These are phyloP conservation scores for Naganishia onofrii DNA, from an alignment of 768 basidiomycete genomes.

Conservation along the genomic window DNA sequence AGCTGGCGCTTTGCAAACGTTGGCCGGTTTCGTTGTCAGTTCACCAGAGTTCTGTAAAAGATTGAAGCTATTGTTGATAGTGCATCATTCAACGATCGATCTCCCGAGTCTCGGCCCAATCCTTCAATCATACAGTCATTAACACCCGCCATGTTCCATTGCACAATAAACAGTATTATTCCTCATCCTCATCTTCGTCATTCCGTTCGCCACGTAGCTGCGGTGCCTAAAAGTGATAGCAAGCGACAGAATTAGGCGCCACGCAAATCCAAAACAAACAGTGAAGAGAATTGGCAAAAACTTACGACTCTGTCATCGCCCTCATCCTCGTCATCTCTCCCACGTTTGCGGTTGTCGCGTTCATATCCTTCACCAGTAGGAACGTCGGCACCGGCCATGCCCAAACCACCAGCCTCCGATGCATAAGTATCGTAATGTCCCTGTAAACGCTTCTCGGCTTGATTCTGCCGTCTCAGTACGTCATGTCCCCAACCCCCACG, in stretches of 20 bases:
- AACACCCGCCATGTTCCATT: neutral
- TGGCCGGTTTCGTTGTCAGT: too few relatives aligned
- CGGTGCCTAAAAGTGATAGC: neutral
- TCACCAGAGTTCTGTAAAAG: too few relatives aligned
- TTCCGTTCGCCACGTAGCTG: neutral
- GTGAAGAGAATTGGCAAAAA: too few relatives aligned
- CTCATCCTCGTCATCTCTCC: constrained; percentile 41
- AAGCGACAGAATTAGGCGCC: neutral
- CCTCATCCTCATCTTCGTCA: neutral
- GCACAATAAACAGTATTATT: neutral
- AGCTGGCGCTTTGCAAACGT: too few relatives aligned
- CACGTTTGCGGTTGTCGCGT: constrained; percentile 40
- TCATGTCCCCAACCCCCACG: constrained; percentile 75
- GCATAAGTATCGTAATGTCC: constrained; percentile 1
- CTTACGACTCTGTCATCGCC: constrained; percentile 41
- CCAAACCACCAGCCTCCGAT: constrained; percentile 43
- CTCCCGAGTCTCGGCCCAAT: neutral
- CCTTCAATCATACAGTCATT: neutral
- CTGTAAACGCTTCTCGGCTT: constrained; percentile 27
- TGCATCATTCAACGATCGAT: neutral
- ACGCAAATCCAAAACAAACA: too few relatives aligned
- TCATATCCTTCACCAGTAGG: constrained; percentile 42
- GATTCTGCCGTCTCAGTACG: constrained; percentile 11
- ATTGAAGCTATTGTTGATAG: too few relatives aligned
- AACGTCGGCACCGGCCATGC: constrained; percentile 44